Conservation (phyloP, 2,329 filamentous ascomycete genomes). For the Plenodomus lindquistii region DNA sequence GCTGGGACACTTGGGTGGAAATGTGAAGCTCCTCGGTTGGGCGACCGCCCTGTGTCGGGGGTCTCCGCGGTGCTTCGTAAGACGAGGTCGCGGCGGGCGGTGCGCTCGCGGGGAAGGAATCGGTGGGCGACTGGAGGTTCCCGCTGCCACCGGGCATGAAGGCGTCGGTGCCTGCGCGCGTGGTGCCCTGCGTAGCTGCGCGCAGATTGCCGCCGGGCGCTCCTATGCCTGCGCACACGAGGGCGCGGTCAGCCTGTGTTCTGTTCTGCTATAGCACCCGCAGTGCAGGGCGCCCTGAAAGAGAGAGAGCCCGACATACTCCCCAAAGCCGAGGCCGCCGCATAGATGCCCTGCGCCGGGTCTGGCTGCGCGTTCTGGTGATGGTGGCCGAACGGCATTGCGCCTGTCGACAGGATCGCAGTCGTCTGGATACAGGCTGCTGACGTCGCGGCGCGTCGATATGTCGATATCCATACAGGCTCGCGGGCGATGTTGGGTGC, state of each 20-base stretch:
- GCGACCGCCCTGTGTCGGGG: slow-evolving; percentile 49
- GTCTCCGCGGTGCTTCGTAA: slow-evolving; percentile 57
- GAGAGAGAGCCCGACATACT: slow-evolving; percentile 19
- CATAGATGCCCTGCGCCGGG: slow-evolving; percentile 50
- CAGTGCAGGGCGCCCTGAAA: too few relatives aligned
- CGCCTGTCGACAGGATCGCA: slow-evolving; percentile 17
- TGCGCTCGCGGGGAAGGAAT: slow-evolving; percentile 33
- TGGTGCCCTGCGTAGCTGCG: slow-evolving; percentile 45
- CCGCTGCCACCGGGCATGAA: slow-evolving; percentile 45
- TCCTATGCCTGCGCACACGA: slow-evolving; percentile 42
- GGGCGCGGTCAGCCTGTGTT: slow-evolving; percentile 6
- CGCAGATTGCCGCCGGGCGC: slow-evolving; percentile 49
- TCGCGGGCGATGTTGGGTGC: slow-evolving; percentile 7
- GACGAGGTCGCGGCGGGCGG: slow-evolving; percentile 46
- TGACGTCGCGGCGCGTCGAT: slow-evolving; percentile 14
- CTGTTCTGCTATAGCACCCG: too few relatives aligned
- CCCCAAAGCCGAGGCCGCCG: slow-evolving; percentile 52
- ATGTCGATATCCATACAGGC: slow-evolving; percentile 4
- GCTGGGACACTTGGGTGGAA: slow-evolving; percentile 40
- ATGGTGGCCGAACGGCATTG: slow-evolving; percentile 47
- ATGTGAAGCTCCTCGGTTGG: slow-evolving; percentile 62
- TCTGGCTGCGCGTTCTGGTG: slow-evolving; percentile 37
- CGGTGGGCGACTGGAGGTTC: slow-evolving; percentile 20
- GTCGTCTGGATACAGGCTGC: slow-evolving; percentile 5
- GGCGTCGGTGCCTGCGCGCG: slow-evolving; percentile 50